These are phyloP conservation scores for Drosera capensis DNA, from an alignment of 148 eudicot species.

Conservation along the genomic window DNA sequence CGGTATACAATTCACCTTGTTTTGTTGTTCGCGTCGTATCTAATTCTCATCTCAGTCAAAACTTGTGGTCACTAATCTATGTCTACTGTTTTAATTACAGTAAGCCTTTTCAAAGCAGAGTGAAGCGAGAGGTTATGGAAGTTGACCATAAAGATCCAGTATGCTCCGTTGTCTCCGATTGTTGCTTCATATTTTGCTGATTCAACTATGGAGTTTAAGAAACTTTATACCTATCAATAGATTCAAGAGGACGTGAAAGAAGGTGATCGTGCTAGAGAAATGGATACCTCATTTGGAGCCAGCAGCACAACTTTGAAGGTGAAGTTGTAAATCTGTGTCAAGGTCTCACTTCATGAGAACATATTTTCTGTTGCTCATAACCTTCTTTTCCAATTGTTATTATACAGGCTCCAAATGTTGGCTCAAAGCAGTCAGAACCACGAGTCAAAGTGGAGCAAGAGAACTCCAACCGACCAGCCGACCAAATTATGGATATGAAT, in stretches of 20 bases:
- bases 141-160: background rate
- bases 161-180: background rate
- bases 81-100: conserved; percentile 14
- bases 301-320: conserved; percentile 1
- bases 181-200: background rate
- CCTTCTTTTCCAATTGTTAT: background rate
- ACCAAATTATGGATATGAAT: conserved; percentile 21
- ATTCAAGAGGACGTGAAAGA: conserved; percentile 1
- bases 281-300: background rate
- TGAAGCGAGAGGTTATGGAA: conserved; percentile 56
- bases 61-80: too few relatives aligned
- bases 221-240: background rate
- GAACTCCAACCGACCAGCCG: conserved; percentile 28
- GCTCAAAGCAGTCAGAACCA: conserved; percentile 15
- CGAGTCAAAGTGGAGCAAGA: conserved; percentile 33
- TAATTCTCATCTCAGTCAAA: too few relatives aligned
- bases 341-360: background rate
- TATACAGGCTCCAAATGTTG: conserved; percentile 13
- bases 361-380: background rate
- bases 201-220: background rate
- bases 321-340: background rate
- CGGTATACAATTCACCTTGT: conserved; percentile 20
- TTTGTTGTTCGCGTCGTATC: background rate
- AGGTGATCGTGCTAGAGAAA: background rate
- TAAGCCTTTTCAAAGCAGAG: conserved; percentile 50